Conservation (phyloP, 805 yeast species). For the Wickerhamomyces kurtzmanii region DNA sequence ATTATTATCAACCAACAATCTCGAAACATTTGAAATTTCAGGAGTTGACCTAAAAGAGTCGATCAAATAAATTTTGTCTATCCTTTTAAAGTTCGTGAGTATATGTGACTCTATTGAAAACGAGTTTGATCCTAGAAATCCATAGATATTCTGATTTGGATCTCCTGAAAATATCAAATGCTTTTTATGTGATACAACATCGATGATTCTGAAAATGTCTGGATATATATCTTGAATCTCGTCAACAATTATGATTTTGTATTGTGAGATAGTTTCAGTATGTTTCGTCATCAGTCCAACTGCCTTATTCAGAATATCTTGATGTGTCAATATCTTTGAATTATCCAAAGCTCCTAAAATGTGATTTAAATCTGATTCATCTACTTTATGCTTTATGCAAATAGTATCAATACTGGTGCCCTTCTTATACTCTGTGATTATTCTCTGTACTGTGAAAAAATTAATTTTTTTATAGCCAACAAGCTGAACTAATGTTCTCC, state of each 20-base stretch:
- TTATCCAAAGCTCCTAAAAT: too few relatives aligned
- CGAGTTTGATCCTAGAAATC: conserved; percentile 50
- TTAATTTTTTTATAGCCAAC: conserved; percentile 9
- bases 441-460: conserved; percentile 5
- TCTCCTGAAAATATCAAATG: conserved; percentile 68
- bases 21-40: conserved; percentile 37
- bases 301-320: too few relatives aligned
- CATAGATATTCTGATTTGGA: conserved; percentile 60
- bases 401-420: too few relatives aligned
- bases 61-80: conserved; percentile 24
- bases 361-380: too few relatives aligned
- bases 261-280: conserved; percentile 12
- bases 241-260: conserved; percentile 46
- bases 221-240: conserved; percentile 68
- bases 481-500: conserved; percentile 33
- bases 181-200: conserved; percentile 24
- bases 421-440: conserved; percentile 1
- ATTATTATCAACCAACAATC: conserved; percentile 6
- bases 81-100: too few relatives aligned
- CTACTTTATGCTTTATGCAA: too few relatives aligned
- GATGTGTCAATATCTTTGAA: too few relatives aligned
- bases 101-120: too few relatives aligned
- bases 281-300: conserved; percentile 21
- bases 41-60: conserved; percentile 58
- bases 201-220: conserved; percentile 34